These are phyloP conservation scores for Stemphylium lycopersici DNA, from an alignment of 2,329 filamentous ascomycete species.

Conservation along the genomic window DNA sequence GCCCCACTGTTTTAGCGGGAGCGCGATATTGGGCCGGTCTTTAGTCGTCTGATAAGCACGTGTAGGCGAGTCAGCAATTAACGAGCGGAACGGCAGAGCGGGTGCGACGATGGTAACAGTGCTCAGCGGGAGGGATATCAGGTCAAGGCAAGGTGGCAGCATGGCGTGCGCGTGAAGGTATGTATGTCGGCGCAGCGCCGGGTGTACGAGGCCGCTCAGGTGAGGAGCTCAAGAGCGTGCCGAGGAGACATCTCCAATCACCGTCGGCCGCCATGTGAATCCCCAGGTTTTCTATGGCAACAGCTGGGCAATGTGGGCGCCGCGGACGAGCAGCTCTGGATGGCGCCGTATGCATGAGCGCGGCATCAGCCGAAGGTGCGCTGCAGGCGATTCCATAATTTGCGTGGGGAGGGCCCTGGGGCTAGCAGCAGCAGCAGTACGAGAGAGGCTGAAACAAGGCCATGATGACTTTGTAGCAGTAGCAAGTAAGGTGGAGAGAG, in stretches of 20 bases:
- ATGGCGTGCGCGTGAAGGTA: conserved; percentile 15
- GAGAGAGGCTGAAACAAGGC: too few relatives aligned
- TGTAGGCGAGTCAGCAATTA: conserved; percentile 30
- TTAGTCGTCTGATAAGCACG: conserved; percentile 44
- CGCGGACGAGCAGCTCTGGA: conserved; percentile 25
- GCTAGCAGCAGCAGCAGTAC: background rate
- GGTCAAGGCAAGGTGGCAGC: conserved; percentile 11
- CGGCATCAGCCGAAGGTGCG: conserved; percentile 22
- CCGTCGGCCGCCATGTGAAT: conserved; percentile 17
- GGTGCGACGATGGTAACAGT: conserved; percentile 8
- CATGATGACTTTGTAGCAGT: too few relatives aligned
- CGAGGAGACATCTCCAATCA: conserved; percentile 42
- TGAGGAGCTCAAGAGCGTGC: conserved; percentile 33
- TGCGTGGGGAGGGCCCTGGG: conserved; percentile 7
- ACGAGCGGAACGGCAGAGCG: conserved; percentile 21
- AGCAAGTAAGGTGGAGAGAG: too few relatives aligned
- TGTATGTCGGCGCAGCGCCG: conserved; percentile 7
- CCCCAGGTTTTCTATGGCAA: conserved; percentile 23
- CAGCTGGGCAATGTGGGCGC: conserved; percentile 17
- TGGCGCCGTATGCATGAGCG: conserved; percentile 26
- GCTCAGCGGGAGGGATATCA: conserved; percentile 3
- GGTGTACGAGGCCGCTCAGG: conserved; percentile 23
- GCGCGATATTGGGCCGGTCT: conserved; percentile 42
- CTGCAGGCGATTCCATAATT: conserved; percentile 16
- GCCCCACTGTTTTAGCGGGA: conserved; percentile 48